Percentiles rank a stretch among this genome's conserved stretches.
phyloP scores from a whole-genome alignment of 2,329 filamentous ascomycete genomes.

The Penicillium capsulatum region DNA sequence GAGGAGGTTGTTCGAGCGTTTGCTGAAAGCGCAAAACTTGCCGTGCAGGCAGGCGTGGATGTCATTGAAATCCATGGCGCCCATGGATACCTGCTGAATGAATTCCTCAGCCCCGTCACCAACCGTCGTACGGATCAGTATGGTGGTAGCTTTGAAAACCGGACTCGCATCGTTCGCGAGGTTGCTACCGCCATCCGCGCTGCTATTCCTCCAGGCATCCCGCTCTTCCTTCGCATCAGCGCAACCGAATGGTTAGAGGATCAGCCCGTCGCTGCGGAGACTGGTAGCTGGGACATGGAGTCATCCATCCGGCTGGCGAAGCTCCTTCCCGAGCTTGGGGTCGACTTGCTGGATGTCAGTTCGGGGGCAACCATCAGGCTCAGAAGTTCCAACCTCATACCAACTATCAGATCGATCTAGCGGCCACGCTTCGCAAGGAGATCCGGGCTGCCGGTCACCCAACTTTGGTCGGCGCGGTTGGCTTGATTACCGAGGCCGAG shows the following conservation, averaged over 20 bases:
- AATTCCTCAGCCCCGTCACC: conserved; percentile 63
- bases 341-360: conserved; percentile 47
- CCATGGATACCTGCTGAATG: conserved; percentile 70
- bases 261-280: conserved; percentile 15
- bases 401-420: conserved; percentile 52
- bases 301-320: conserved; percentile 41
- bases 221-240: conserved; percentile 66
- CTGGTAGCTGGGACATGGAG: conserved; percentile 40
- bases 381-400: conserved; percentile 44
- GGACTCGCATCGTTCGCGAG: conserved; percentile 63
- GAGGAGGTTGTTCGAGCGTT: conserved; percentile 59
- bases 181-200: conserved; percentile 57
- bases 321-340: conserved; percentile 38
- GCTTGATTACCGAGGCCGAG: conserved; percentile 52
- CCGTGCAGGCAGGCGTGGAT: conserved; percentile 68
- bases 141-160: conserved; percentile 55
- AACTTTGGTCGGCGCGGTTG: conserved; percentile 51
- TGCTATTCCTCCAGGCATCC: conserved; percentile 62
- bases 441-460: conserved; percentile 35
- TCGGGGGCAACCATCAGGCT: conserved; percentile 44
- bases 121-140: conserved; percentile 62
- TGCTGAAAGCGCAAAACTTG: conserved; percentile 53
- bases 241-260: conserved; percentile 69
- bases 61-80: conserved; percentile 74
- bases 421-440: conserved; percentile 42